These are phyloP conservation scores for Waitea zeae DNA, from an alignment of 1,284 basidiomycete genomes.

Conservation along the genomic window DNA sequence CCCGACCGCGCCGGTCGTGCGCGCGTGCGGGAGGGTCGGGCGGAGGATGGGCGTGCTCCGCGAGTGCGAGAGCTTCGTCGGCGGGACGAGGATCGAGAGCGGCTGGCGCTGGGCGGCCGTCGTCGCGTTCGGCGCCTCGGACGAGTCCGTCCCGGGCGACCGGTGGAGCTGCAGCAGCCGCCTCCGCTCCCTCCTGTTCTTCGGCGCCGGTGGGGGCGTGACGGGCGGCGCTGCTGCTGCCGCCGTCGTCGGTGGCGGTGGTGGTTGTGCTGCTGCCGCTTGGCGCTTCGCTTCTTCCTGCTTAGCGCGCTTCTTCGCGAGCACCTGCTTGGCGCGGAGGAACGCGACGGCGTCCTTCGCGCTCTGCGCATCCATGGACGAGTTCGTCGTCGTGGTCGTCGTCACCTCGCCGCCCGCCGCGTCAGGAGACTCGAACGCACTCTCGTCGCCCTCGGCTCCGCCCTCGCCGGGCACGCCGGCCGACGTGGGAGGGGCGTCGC, in stretches of 20 bases:
- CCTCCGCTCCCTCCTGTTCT: conserved; percentile 9
- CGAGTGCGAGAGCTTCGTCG: conserved; percentile 16
- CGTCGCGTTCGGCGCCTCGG: too few species aligned
- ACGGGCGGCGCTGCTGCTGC: too few species aligned
- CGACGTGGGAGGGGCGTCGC: too few species aligned
- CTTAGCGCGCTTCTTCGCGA: conserved; percentile 9
- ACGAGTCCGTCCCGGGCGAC: too few species aligned
- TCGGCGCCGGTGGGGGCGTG: conserved; percentile 19
- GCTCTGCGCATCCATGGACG: neutral
- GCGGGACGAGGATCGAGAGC: too few species aligned
- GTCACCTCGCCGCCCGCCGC: conserved; percentile 13
- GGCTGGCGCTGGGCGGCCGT: too few species aligned
- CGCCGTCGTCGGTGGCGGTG: too few species aligned
- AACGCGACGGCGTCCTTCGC: too few species aligned
- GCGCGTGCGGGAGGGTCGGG: too few species aligned
- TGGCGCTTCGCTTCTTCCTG: conserved; percentile 8
- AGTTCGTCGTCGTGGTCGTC: conserved; percentile 1
- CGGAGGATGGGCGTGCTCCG: conserved; percentile 23
- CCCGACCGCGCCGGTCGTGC: conserved; percentile 17
- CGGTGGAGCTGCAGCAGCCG: conserved; percentile 11
- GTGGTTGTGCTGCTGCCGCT: too few species aligned
- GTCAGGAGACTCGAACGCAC: conserved; percentile 10
- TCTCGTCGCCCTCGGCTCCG: conserved; percentile 8
- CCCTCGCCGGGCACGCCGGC: too few species aligned
- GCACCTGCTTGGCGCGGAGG: too few species aligned